These are phyloP conservation scores for Sclerotinia spermophila DNA, from an alignment of 2,329 filamentous ascomycete species.

Conservation along the genomic window DNA sequence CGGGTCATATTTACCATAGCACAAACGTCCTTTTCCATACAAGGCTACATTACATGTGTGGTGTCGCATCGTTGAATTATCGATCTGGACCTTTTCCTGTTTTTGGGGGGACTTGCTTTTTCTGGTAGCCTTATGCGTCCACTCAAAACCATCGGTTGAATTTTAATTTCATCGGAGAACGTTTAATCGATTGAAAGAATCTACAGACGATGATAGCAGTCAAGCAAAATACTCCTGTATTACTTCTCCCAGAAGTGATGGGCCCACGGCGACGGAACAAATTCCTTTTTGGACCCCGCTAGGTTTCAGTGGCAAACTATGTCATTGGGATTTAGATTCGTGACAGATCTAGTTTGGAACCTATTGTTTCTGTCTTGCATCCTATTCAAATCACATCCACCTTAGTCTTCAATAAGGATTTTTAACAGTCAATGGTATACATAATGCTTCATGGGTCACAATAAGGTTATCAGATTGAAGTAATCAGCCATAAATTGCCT, in stretches of 20 bases:
- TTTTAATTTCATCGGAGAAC: background rate
- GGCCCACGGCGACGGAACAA: background rate
- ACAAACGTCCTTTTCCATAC: background rate
- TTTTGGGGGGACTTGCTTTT: background rate
- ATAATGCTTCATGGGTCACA: background rate
- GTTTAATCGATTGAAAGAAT: background rate
- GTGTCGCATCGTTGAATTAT: background rate
- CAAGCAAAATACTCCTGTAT: background rate
- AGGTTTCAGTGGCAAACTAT: constrained; percentile 3
- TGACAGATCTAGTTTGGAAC: background rate
- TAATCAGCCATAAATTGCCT: background rate
- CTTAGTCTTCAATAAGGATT: background rate
- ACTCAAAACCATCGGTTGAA: background rate
- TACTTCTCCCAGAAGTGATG: background rate
- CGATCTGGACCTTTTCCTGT: background rate
- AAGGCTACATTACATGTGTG: too few relatives aligned
- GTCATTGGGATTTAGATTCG: background rate
- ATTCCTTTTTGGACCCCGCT: background rate
- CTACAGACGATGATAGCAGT: background rate
- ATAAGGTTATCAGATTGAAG: background rate
- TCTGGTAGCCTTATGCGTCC: background rate
- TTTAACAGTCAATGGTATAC: background rate
- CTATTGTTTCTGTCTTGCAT: background rate
- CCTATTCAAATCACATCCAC: background rate
- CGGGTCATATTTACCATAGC: background rate